Percentiles rank a stretch among this genome's conserved stretches.
Evolutionary conservation across 2,329 filamentous ascomycete genomes (phyloP).

Genomic region (Colletotrichum gloeosporioides): DNA sequence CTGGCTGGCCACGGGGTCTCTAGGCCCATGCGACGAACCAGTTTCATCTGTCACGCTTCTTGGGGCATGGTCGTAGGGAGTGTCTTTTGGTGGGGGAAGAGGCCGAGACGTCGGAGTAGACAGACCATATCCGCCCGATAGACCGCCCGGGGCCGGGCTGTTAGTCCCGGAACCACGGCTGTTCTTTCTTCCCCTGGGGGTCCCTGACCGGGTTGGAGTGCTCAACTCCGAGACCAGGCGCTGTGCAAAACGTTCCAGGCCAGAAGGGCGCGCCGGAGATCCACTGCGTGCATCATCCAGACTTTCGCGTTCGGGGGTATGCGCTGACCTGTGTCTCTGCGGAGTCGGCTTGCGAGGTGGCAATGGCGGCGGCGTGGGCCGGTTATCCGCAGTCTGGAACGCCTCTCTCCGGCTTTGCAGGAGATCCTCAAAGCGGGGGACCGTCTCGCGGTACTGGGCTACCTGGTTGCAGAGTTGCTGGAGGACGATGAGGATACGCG

Average conservation of each 20-base stretch:
- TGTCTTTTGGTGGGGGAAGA: slow-evolving; percentile 48
- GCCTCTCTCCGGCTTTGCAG: slow-evolving; percentile 69
- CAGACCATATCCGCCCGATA: slow-evolving; percentile 31
- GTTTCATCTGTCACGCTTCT: slow-evolving; percentile 30
- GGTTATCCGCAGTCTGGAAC: slow-evolving; percentile 64
- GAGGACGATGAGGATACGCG: slow-evolving; percentile 62
- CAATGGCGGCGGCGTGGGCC: slow-evolving; percentile 31
- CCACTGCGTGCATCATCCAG: slow-evolving; percentile 49
- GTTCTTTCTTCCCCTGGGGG: slow-evolving; percentile 58
- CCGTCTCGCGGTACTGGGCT: slow-evolving; percentile 62
- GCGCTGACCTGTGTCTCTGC: slow-evolving; percentile 28
- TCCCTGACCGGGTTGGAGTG: slow-evolving; percentile 56
- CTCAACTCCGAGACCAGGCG: slow-evolving; percentile 65
- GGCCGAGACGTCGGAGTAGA: slow-evolving; percentile 39
- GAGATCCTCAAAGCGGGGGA: slow-evolving; percentile 76
- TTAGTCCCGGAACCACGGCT: slow-evolving; percentile 34
- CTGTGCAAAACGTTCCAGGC: slow-evolving; percentile 66
- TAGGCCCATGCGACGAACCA: slow-evolving; percentile 3
- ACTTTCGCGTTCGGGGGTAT: slow-evolving; percentile 47
- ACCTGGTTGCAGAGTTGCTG: slow-evolving; percentile 68
- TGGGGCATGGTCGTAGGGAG: slow-evolving; percentile 42
- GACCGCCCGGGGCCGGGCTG: slow-evolving; percentile 32
- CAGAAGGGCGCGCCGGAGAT: slow-evolving; percentile 60
- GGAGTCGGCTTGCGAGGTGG: slow-evolving; percentile 24
- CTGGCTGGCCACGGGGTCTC: slow-evolving; percentile 50